These are phyloP conservation scores for Rubia occidens DNA, from an alignment of 305 asterid species.

Conservation along the genomic window DNA sequence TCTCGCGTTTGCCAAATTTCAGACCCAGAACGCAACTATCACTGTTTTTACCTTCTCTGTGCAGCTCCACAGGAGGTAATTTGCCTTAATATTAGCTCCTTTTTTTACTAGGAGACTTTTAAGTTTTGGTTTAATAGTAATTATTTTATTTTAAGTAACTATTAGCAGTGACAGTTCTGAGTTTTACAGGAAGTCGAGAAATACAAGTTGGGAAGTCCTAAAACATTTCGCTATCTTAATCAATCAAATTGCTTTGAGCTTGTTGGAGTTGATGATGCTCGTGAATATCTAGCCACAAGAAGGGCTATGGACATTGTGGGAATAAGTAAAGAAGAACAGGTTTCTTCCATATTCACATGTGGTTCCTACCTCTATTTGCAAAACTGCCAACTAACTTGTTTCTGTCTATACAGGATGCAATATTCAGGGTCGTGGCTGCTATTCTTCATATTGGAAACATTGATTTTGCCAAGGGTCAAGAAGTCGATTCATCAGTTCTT, in stretches of 20 bases:
- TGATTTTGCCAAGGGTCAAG: conserved; percentile 59
- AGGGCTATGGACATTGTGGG: conserved; percentile 91
- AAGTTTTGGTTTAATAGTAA: neutral
- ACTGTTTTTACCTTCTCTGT: conserved; percentile 77
- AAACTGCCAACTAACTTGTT: conserved; percentile 19
- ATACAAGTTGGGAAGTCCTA: conserved; percentile 68
- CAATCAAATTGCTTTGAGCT: conserved; percentile 71
- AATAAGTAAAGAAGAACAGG: conserved; percentile 77
- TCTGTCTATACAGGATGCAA: conserved; percentile 55
- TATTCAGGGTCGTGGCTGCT: conserved; percentile 81
- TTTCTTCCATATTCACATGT: conserved; percentile 22
- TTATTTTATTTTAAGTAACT: neutral
- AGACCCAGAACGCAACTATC: conserved; percentile 85
- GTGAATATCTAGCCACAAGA: conserved; percentile 72
- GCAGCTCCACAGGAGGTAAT: conserved; percentile 79
- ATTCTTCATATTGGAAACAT: conserved; percentile 84
- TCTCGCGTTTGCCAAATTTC: conserved; percentile 89
- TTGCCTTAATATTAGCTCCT: conserved; percentile 9
- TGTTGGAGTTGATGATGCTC: conserved; percentile 70
- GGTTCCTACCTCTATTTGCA: conserved; percentile 4
- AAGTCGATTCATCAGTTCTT: conserved; percentile 62
- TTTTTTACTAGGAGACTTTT: conserved; percentile 13
- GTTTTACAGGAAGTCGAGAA: conserved; percentile 55
- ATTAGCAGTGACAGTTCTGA: conserved; percentile 20
- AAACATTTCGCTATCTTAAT: conserved; percentile 71